phyloP scores from a whole-genome alignment of 1,139 yeast species.

The Sugiyamaella japonica region DNA sequence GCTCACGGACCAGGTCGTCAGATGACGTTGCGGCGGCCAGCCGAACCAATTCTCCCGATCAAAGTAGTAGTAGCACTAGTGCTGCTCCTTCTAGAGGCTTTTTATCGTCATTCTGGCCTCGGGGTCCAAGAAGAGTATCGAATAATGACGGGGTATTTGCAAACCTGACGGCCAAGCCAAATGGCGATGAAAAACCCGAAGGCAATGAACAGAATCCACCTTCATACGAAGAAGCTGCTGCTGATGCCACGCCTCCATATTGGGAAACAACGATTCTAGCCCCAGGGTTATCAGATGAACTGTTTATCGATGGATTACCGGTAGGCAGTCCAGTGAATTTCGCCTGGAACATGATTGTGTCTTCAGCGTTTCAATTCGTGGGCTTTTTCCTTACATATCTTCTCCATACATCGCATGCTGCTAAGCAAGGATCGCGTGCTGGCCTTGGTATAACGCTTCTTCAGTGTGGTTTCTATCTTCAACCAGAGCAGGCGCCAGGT shows the following conservation, averaged over 20 bases:
- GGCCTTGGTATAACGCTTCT: slow-evolving; percentile 88
- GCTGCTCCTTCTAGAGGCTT: slow-evolving; percentile 6
- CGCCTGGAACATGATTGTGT: slow-evolving; percentile 85
- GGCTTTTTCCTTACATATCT: slow-evolving; percentile 90
- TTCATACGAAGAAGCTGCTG: slow-evolving; percentile 90
- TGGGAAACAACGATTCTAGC: slow-evolving; percentile 92
- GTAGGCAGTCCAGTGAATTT: slow-evolving; percentile 91
- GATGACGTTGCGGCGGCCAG: slow-evolving; percentile 15
- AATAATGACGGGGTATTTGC: slow-evolving; percentile 84
- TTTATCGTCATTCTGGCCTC: slow-evolving; percentile 12
- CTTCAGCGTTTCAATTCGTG: slow-evolving; percentile 87
- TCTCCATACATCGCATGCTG: slow-evolving; percentile 95
- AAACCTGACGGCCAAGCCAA: slow-evolving; percentile 77
- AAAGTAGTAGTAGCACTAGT: neutral
- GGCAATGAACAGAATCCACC: slow-evolving; percentile 61
- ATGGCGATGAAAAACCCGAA: slow-evolving; percentile 41
- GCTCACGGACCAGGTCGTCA: slow-evolving; percentile 7
- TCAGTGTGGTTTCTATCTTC: slow-evolving; percentile 69
- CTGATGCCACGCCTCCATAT: slow-evolving; percentile 93
- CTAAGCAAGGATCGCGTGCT: slow-evolving; percentile 91
- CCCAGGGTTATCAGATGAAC: slow-evolving; percentile 79
- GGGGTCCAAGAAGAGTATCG: slow-evolving; percentile 7
- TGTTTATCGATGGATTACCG: slow-evolving; percentile 92
- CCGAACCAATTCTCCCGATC: slow-evolving; percentile 7
- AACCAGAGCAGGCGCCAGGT: slow-evolving; percentile 46